These are phyloP conservation scores for Heliamphora pulchella DNA, from an alignment of 179 eudicot genomes.

Conservation along the genomic window DNA sequence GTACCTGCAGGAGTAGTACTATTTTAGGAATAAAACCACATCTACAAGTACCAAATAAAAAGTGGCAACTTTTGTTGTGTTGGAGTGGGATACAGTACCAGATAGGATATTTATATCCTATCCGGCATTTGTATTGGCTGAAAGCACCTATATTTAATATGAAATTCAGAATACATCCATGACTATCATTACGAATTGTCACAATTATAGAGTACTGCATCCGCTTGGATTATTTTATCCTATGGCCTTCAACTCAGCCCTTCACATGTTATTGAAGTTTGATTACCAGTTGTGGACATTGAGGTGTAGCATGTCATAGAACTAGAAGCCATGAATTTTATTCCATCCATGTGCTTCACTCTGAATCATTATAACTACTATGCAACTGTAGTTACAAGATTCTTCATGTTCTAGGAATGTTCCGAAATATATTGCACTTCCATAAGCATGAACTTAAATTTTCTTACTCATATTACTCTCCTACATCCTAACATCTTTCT, in stretches of 20 bases:
- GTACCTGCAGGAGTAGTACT: constrained; percentile 47
- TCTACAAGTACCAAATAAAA: not conserved
- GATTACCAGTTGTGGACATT: not conserved
- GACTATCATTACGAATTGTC: not conserved
- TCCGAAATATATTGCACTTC: not conserved
- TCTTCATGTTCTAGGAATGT: not conserved
- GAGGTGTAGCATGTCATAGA: not conserved
- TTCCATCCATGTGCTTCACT: not conserved
- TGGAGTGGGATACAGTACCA: not conserved
- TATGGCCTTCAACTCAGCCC: not conserved
- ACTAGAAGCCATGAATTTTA: not conserved
- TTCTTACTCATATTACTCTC: not conserved
- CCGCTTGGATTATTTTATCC: not conserved
- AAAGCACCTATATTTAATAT: not conserved
- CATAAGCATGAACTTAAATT: not conserved
- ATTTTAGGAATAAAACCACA: not conserved
- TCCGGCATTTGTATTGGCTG: not conserved
- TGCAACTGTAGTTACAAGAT: not conserved
- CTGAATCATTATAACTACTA: not conserved
- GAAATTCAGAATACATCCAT: not conserved
- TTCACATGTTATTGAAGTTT: not conserved
- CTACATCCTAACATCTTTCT: not conserved
- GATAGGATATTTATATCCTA: not conserved
- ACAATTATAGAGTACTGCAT: not conserved
- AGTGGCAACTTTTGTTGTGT: not conserved